A percentile compares a stretch with the other conserved stretches of the same genome.
Conservation (phyloP, 768 basidiomycete species). For the Hericium alpestre region DNA sequence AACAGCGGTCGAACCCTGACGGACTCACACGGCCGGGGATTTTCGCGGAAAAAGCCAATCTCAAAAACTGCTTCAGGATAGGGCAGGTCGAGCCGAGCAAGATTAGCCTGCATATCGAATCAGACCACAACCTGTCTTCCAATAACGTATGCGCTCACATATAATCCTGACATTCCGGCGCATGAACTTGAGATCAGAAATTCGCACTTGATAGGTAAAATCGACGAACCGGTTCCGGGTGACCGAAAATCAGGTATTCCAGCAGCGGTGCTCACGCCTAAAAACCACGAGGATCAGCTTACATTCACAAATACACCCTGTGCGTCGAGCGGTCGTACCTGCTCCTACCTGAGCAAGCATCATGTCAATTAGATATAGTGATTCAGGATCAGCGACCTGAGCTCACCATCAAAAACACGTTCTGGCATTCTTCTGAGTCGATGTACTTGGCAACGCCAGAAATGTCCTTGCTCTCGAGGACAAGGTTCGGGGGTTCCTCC, state of each 20-base stretch:
- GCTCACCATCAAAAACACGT: slow-evolving; percentile 21
- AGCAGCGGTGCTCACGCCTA: slow-evolving; percentile 69
- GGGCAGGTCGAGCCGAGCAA: slow-evolving; percentile 70
- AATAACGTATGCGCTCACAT: slow-evolving; percentile 27
- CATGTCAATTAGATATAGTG: too few species aligned
- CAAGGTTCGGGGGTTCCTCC: not conserved
- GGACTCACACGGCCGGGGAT: slow-evolving; percentile 67
- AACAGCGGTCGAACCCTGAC: not conserved
- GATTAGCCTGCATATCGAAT: slow-evolving; percentile 46
- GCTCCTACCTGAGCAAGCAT: slow-evolving; percentile 9
- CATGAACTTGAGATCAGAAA: not conserved
- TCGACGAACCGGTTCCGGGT: slow-evolving; percentile 60
- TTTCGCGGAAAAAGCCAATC: slow-evolving; percentile 70
- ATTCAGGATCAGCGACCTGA: too few species aligned
- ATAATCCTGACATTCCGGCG: slow-evolving; percentile 33
- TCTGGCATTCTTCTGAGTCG: slow-evolving; percentile 18
- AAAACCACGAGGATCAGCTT: not conserved
- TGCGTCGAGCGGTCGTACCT: slow-evolving; percentile 3
- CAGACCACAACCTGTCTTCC: not conserved
- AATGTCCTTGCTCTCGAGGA: slow-evolving; percentile 7
- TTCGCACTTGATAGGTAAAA: not conserved
- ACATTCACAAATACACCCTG: not conserved
- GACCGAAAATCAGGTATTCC: slow-evolving; percentile 88
- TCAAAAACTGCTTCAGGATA: slow-evolving; percentile 95
- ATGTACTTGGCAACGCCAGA: slow-evolving; percentile 20